Conservation (phyloP, 2,329 filamentous ascomycete genomes). For the Annulohypoxylon truncatum region DNA sequence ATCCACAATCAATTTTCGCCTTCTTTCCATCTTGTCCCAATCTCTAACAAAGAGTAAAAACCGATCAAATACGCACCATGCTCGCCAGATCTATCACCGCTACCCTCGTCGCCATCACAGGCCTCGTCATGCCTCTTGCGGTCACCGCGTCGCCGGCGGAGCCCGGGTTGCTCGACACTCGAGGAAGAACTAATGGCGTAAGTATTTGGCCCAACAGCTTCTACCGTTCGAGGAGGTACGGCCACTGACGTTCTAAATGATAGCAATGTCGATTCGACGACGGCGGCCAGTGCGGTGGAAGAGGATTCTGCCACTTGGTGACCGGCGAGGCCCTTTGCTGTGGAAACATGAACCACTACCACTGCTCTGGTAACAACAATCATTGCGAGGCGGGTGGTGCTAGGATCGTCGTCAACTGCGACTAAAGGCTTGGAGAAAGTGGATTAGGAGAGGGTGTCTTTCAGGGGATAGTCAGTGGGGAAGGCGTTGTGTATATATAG, state of each 20-base stretch:
- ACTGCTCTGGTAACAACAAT: slow-evolving; percentile 21
- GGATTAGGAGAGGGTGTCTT: not conserved
- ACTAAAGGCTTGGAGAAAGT: not conserved
- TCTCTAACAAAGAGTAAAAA: not conserved
- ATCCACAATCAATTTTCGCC: not conserved
- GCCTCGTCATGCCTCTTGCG: slow-evolving; percentile 13
- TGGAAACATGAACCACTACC: slow-evolving; percentile 18
- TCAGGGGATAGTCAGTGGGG: too few species aligned
- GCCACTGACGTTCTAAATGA: not conserved
- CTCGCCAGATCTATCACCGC: slow-evolving; percentile 9
- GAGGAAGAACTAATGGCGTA: slow-evolving; percentile 18
- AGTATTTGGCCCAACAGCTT: not conserved
- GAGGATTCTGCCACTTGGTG: slow-evolving; percentile 16
- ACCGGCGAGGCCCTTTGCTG: slow-evolving; percentile 17
- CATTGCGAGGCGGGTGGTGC: slow-evolving; percentile 17
- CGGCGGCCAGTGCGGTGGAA: slow-evolving; percentile 13
- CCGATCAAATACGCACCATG: not conserved
- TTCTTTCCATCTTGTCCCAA: not conserved
- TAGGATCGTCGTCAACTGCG: slow-evolving; percentile 18
- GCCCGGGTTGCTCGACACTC: slow-evolving; percentile 9
- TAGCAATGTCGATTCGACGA: slow-evolving; percentile 25
- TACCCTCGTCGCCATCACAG: slow-evolving; percentile 6
- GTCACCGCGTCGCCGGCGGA: slow-evolving; percentile 7
- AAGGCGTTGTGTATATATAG: too few species aligned
- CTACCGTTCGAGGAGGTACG: not conserved